Base-by-base conservation (phyloP, 1,284 basidiomycete genomes). In the Rhodotorula sp. region DNA sequence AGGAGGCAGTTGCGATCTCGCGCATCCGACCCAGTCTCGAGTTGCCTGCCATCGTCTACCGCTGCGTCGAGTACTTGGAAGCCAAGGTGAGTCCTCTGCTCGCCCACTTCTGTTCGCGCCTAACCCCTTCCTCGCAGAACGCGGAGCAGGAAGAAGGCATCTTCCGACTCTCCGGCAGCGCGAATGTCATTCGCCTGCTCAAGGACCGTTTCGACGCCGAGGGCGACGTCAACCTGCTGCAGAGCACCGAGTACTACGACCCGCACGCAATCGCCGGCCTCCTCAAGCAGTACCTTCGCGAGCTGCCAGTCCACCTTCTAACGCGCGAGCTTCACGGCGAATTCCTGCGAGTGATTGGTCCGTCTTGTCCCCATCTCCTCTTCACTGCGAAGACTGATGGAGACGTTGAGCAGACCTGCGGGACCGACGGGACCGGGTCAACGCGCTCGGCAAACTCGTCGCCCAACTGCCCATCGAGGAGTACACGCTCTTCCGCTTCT, bases 121-220 rank as follows among this genome's bases (percentile, higher is more conserved):
- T 44, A 30, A 47, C 24, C 27, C 10, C 3, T 22, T 8, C 5
- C 29, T 15, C 51, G 20, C 60, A 73, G 91, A 86, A 91, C 78
- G 95, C 95, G 17, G 91, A 96, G 74, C 87, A 91, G 77, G 95
- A 99, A 79, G 95, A 99, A 82, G 95, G 95, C 48, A 96, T 99
- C 74, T 99, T 99, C 82, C 88, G 95, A 62, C 83, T 99, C 64
- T 93, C 90, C 76, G 94, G 93, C 13, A 92, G 90, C 77, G 91
- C 91, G 67, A 72, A 72, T 53, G 70, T 74, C 13, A 71, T 72
- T 11, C 67, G 72, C 8, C 17, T 66, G n/a, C 84, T 99, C 67
- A 93, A 90, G 78, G 95, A 98, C 78, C 86, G 89, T 68, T 99
- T 98, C 83, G 96, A 98, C 80, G 80, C 84, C 73, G 94, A 97